phyloP scores from a whole-genome alignment of 129 eudicot species.

The Scalesia atractyloides region DNA sequence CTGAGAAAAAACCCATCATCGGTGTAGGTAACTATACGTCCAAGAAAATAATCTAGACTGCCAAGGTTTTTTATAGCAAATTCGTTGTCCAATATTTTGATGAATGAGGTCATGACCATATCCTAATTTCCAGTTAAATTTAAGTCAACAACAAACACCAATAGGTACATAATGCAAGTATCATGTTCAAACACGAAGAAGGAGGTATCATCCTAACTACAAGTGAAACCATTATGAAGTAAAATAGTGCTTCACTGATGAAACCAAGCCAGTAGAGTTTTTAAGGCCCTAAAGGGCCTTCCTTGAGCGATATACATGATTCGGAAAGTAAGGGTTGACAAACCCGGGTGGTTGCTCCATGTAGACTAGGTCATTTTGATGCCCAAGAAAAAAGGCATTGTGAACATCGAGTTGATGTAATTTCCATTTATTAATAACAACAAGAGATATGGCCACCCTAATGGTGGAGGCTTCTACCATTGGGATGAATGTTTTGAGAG shows the following conservation, averaged over 20 bases:
- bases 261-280: too few species aligned
- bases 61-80: neutral
- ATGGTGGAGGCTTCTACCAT: neutral
- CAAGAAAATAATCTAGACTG: neutral
- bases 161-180: neutral
- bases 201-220: neutral
- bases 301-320: too few species aligned
- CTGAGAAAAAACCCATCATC: neutral
- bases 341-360: neutral
- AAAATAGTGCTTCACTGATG: too few species aligned
- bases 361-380: neutral
- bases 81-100: neutral
- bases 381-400: neutral
- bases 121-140: too few species aligned
- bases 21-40: neutral
- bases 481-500: too few species aligned
- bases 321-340: too few species aligned
- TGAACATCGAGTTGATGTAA: neutral
- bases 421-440: neutral
- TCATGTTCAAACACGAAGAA: neutral
- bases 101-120: too few species aligned
- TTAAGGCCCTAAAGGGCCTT: too few species aligned
- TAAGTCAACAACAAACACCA: too few species aligned
- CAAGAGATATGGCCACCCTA: neutral
- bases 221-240: neutral